Evolutionary conservation across 2,329 filamentous ascomycete species (phyloP).

Genomic region (Coniella vitis): DNA sequence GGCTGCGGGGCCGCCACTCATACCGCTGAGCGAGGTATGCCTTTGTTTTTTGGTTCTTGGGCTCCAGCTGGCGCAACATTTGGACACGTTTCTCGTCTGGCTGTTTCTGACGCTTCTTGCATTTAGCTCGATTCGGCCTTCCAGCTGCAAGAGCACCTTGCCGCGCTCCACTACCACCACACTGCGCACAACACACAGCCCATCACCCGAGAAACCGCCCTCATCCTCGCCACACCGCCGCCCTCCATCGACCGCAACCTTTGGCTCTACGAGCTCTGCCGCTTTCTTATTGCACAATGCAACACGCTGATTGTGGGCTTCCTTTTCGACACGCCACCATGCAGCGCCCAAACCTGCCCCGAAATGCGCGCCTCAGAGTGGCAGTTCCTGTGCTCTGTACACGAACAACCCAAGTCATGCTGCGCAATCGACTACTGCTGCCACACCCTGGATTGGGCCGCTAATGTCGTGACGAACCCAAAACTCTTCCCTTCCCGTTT

Average conservation of each 20-base stretch:
- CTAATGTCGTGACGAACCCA: conserved; percentile 85
- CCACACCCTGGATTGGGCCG: conserved; percentile 96
- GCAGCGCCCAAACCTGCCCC: conserved; percentile 81
- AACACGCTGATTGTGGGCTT: conserved; percentile 90
- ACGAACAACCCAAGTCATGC: conserved; percentile 93
- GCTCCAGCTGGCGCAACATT: not conserved
- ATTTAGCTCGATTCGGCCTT: conserved; percentile 89
- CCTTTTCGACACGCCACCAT: conserved; percentile 83
- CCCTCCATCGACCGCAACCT: conserved; percentile 76
- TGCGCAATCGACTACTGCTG: conserved; percentile 99
- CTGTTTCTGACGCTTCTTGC: not conserved
- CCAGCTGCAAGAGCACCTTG: conserved; percentile 93
- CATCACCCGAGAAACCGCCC: conserved; percentile 69
- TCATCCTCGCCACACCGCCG: conserved; percentile 71
- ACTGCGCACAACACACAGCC: conserved; percentile 62
- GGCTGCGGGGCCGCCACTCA: conserved; percentile 81
- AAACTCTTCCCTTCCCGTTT: conserved; percentile 93
- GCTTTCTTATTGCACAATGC: conserved; percentile 89
- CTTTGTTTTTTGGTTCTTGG: not conserved
- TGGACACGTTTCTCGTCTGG: not conserved
- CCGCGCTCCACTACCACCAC: conserved; percentile 79
- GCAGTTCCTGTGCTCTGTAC: conserved; percentile 97
- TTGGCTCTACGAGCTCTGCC: conserved; percentile 97
- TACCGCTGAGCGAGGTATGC: conserved; percentile 75
- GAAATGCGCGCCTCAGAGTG: conserved; percentile 99